Base-by-base conservation (phyloP, 2,329 filamentous ascomycete genomes). In the Calonectria pteridis region DNA sequence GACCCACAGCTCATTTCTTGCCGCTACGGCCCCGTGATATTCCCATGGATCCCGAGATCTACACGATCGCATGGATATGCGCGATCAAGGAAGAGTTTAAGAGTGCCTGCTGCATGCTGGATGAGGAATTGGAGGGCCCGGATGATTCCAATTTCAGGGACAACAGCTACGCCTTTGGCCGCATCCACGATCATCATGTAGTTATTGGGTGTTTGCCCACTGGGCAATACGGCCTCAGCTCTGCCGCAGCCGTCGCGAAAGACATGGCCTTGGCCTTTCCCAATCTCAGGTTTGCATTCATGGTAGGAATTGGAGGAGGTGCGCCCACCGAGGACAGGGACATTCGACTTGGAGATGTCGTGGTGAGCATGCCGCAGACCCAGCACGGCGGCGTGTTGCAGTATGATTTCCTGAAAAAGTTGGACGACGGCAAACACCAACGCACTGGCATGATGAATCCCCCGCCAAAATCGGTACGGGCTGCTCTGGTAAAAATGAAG, bases 231-330 rank as follows among this genome's bases (percentile, higher is more conserved):
- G 63, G 63, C 63, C 37, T 23, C 31, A 35, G 23, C 29, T 51
- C 43, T 5, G 46, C 63, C 1, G 63, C 63, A 4, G 33, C n/a
- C 14, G n/a, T 66, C 31, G 63, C 31, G 7, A 66, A 37, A 3
- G 43, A 51, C 29, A 66, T 66, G 63, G 35, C 35, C 18, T 50
- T 23, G 43, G 23, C 20, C 7, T 66, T 66, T n/a, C 63, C 63
- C 46, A 50, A 23, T 18, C 29, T 66, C 20, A 66, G 49, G 14
- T 51, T 51, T 35, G 46, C 28, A 1, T 23, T 66, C 14, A 66
- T 66, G 63, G 11, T 83, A 33, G 81, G 81, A 23, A 78, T 82
- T 28, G 80, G 79, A 31, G 80, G 81, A 18, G 81, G 81, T 13
- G 74, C 74, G 5, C 77, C 80, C 13, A 31, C 29, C 7, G 37